Evolutionary conservation across 176 grass and related monocot species (phyloP).

Genomic region (Alloteropsis semialata): DNA sequence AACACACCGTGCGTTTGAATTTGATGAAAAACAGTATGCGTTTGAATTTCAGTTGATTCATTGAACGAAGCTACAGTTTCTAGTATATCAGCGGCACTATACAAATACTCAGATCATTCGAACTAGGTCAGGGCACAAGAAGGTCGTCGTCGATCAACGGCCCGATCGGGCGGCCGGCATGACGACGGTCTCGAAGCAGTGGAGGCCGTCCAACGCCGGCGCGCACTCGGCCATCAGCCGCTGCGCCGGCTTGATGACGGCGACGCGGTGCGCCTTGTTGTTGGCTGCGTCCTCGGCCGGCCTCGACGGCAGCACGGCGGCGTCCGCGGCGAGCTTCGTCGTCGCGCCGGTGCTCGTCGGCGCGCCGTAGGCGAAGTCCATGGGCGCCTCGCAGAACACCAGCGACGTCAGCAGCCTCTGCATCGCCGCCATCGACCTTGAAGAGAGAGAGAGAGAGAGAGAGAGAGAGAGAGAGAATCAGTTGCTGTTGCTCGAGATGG

Average conservation of each 20-base stretch:
- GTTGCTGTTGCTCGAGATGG: no score
- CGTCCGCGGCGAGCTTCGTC: background rate
- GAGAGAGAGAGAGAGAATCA: no score
- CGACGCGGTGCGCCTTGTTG: background rate
- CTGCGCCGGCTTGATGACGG: background rate
- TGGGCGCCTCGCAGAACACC: constrained; percentile 34
- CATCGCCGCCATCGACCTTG: background rate
- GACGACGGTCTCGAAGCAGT: constrained; percentile 33
- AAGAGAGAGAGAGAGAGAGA: no score
- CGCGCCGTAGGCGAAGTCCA: constrained; percentile 2
- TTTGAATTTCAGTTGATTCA: no score
- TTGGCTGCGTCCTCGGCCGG: background rate
- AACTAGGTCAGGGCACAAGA: no score
- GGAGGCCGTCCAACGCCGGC: constrained; percentile 4
- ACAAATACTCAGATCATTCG: no score
- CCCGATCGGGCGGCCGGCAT: background rate
- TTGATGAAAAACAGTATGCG: no score
- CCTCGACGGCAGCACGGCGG: no score
- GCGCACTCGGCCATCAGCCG: background rate
- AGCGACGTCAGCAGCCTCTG: constrained; percentile 19
- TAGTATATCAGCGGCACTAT: no score
- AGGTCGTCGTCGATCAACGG: background rate
- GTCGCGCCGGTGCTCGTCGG: background rate
- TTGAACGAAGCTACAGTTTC: no score
- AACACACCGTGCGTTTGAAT: no score